Evolutionary conservation across 1,139 yeast species (phyloP).

Genomic region (Lodderomyces margitis): DNA sequence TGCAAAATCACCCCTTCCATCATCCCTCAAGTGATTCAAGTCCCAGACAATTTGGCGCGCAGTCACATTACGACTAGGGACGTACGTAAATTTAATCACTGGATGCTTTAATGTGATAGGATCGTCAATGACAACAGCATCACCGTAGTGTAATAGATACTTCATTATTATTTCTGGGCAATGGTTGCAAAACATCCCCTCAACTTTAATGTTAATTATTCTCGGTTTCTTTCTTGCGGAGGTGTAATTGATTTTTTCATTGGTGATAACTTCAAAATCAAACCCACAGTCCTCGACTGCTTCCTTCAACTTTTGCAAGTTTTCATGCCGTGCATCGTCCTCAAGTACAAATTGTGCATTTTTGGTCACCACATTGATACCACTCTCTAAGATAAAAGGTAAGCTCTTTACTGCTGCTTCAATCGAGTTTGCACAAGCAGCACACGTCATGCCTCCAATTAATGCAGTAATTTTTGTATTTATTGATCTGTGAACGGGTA

Average conservation of each 20-base stretch:
- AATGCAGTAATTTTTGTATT: slow-evolving; percentile 55
- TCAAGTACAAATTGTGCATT: slow-evolving; percentile 59
- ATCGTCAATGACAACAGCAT: slow-evolving; percentile 54
- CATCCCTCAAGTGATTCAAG: slow-evolving; percentile 38
- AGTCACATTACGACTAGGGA: slow-evolving; percentile 48
- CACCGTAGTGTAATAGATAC: slow-evolving; percentile 53
- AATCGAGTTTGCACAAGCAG: slow-evolving; percentile 65
- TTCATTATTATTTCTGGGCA: slow-evolving; percentile 61
- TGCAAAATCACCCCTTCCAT: slow-evolving; percentile 19
- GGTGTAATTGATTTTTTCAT: slow-evolving; percentile 43
- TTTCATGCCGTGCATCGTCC: slow-evolving; percentile 20
- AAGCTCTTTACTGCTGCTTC: slow-evolving; percentile 47
- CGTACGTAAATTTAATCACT: slow-evolving; percentile 59
- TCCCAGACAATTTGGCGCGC: slow-evolving; percentile 53
- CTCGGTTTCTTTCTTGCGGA: slow-evolving; percentile 48
- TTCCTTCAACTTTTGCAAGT: slow-evolving; percentile 40
- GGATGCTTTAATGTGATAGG: slow-evolving; percentile 57
- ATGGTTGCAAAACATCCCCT: slow-evolving; percentile 69
- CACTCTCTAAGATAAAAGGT: slow-evolving; percentile 53
- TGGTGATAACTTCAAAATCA: slow-evolving; percentile 48
- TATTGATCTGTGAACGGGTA: slow-evolving; percentile 52
- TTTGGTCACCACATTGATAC: slow-evolving; percentile 58
- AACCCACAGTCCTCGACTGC: slow-evolving; percentile 67
- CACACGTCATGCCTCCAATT: slow-evolving; percentile 75
- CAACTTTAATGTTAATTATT: slow-evolving; percentile 54